phyloP scores from a whole-genome alignment of 2,329 filamentous ascomycete genomes.

The Fusarium sublunatum region DNA sequence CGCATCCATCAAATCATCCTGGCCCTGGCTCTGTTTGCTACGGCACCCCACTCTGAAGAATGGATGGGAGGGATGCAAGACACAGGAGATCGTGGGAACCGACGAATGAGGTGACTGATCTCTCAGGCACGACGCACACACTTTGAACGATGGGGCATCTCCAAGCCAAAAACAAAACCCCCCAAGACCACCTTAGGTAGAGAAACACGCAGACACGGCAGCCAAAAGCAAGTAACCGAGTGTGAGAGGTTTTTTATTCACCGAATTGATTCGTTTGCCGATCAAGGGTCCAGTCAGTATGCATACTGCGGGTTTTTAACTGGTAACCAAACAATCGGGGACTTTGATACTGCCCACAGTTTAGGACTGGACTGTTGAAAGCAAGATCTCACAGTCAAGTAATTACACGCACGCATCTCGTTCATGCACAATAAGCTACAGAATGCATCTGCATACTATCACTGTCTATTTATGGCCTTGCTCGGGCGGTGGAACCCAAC shows the following conservation, averaged over 20 bases:
- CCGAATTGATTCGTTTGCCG: conserved; percentile 1
- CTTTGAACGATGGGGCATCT: conserved; percentile 17
- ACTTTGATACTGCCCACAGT: too few relatives aligned
- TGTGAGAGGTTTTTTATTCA: background rate
- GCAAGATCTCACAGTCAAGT: background rate
- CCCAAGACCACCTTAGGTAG: too few relatives aligned
- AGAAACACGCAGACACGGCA: background rate
- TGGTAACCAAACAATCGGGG: too few relatives aligned
- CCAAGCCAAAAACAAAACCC: conserved; percentile 10
- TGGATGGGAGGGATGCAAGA: conserved; percentile 37
- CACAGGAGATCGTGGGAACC: conserved; percentile 41
- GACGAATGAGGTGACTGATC: conserved; percentile 38
- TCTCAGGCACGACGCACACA: conserved; percentile 36
- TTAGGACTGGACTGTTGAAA: background rate
- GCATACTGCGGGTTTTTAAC: background rate
- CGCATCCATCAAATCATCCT: conserved; percentile 17
- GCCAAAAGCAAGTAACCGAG: background rate
- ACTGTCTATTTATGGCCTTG: conserved; percentile 18
- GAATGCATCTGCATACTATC: too few relatives aligned
- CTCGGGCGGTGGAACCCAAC: too few relatives aligned
- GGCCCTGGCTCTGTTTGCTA: conserved; percentile 8
- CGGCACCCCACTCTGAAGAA: conserved; percentile 13
- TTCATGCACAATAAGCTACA: background rate
- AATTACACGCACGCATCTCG: background rate
- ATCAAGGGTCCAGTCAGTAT: background rate